Evolutionary conservation across 805 yeast species (phyloP).

Genomic region (Cyberlindnera sargentensis): DNA sequence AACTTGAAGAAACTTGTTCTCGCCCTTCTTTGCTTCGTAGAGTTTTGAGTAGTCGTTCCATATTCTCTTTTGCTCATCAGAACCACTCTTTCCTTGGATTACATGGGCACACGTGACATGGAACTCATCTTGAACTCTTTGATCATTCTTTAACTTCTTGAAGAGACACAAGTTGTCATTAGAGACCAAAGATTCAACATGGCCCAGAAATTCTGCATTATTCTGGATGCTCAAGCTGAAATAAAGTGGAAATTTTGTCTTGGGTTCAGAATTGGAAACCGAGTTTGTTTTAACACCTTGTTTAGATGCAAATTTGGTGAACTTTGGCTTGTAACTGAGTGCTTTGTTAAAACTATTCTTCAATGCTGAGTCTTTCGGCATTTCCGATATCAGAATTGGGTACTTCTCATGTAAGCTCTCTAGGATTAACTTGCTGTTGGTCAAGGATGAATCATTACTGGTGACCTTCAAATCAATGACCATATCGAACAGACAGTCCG

Average conservation of each 20-base stretch:
- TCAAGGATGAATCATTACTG: constrained; percentile 36
- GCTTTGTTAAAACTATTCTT: constrained; percentile 46
- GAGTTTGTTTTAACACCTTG: constrained; percentile 3
- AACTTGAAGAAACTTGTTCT: constrained; percentile 3
- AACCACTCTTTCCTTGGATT: constrained; percentile 25
- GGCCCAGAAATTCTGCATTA: background rate
- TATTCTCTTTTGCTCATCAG: constrained; percentile 17
- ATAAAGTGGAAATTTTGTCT: constrained; percentile 31
- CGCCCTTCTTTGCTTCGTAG: background rate
- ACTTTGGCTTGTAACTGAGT: constrained; percentile 44
- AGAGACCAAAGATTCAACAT: background rate
- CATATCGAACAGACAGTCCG: constrained; percentile 63
- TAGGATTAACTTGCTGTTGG: constrained; percentile 42
- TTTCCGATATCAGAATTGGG: constrained; percentile 34
- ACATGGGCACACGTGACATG: constrained; percentile 65
- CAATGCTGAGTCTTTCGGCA: constrained; percentile 37
- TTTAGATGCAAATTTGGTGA: constrained; percentile 29
- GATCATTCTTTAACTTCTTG: constrained; percentile 20
- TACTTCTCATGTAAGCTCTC: constrained; percentile 31
- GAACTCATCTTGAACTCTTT: constrained; percentile 44
- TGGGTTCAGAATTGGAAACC: background rate
- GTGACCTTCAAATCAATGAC: constrained; percentile 50
- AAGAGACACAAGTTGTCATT: constrained; percentile 1
- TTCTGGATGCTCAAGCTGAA: constrained; percentile 36
- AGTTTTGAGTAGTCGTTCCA: constrained; percentile 23